Evolutionary conservation across 345 rosid genomes (phyloP).

Genomic region (Camelina hispida): DNA sequence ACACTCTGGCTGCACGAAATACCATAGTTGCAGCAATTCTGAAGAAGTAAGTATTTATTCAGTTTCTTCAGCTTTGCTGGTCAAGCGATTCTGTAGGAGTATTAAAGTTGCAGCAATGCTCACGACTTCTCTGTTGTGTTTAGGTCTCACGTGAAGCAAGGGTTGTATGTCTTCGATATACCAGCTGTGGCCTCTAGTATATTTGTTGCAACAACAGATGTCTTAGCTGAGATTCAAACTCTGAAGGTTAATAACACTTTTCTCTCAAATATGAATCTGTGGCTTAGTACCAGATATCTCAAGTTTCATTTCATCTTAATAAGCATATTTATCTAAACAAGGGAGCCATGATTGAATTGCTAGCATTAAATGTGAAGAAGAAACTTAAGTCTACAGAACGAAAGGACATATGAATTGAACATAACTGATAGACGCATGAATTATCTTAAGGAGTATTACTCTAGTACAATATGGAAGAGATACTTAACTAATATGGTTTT

Average conservation of each 20-base stretch:
- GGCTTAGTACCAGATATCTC: constrained; percentile 22
- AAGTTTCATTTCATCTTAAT: constrained; percentile 17
- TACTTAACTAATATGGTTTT: not conserved
- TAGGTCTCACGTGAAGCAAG: constrained; percentile 74
- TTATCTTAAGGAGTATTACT: constrained; percentile 11
- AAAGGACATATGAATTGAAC: constrained; percentile 10
- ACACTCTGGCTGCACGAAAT: constrained; percentile 69
- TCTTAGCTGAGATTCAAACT: constrained; percentile 65
- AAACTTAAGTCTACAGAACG: constrained; percentile 12
- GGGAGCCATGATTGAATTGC: constrained; percentile 22
- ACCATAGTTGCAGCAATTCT: constrained; percentile 68
- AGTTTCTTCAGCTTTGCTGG: constrained; percentile 21
- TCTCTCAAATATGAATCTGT: constrained; percentile 4
- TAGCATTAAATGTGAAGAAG: not conserved
- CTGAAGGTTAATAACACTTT: constrained; percentile 67
- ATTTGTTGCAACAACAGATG: constrained; percentile 55
- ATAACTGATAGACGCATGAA: constrained; percentile 10
- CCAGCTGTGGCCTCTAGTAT: constrained; percentile 68
- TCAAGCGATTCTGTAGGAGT: constrained; percentile 45
- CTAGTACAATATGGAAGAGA: constrained; percentile 12
- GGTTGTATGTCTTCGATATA: constrained; percentile 70
- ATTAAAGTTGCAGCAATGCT: constrained; percentile 61
- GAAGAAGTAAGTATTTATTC: constrained; percentile 58
- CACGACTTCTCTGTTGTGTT: constrained; percentile 46
- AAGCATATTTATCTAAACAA: constrained; percentile 14